phyloP scores from a whole-genome alignment of 2,329 filamentous ascomycete genomes.

The Phoma sp. region DNA sequence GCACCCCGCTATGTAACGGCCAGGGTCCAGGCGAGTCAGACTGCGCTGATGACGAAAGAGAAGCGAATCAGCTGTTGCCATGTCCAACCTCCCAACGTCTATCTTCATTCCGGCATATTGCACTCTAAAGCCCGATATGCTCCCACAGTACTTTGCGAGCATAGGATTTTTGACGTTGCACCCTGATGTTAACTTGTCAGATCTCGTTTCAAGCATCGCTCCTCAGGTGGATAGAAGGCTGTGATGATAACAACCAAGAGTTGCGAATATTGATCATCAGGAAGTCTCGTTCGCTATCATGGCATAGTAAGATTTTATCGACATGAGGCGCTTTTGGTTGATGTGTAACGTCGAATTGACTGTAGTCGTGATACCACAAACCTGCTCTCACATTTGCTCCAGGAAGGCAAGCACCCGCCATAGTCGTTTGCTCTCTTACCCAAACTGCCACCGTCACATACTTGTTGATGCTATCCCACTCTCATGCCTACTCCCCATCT shows the following conservation, averaged over 20 bases:
- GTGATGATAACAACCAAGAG: no score
- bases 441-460: not conserved
- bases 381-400: conserved; percentile 11
- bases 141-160: no score
- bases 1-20: conserved; percentile 16
- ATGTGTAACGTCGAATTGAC: not conserved
- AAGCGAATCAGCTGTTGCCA: conserved; percentile 6
- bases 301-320: no score
- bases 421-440: conserved; percentile 6
- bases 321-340: no score
- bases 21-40: conserved; percentile 33
- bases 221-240: no score
- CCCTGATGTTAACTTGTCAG: no score
- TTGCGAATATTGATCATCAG: no score
- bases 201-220: no score
- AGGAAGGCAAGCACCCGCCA: not conserved
- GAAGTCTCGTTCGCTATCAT: no score
- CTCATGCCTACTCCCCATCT: not conserved
- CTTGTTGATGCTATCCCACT: not conserved
- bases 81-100: not conserved
- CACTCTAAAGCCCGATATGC: no score
- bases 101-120: no score
- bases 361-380: not conserved
- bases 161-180: no score
- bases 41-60: conserved; percentile 6